phyloP scores from a whole-genome alignment of 73 alveolate genomes.

The Tetrahymena elliotti region DNA sequence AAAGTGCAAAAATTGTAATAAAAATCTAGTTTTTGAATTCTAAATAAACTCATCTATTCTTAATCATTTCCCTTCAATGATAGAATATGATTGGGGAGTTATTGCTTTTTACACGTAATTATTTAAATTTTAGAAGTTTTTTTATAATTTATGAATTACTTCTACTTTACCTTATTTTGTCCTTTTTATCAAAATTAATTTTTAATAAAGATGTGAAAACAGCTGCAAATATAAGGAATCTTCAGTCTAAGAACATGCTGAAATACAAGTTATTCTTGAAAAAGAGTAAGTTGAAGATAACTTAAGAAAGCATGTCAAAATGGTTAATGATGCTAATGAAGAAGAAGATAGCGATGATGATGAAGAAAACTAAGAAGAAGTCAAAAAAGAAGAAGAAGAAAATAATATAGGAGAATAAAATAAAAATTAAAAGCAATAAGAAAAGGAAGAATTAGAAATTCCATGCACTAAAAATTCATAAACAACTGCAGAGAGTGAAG shows the following conservation, averaged over 20 bases:
- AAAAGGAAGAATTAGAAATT: neutral
- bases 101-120: neutral
- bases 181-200: neutral
- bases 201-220: neutral
- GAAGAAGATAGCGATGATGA: neutral
- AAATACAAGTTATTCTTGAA: neutral
- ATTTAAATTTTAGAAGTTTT: neutral
- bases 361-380: neutral
- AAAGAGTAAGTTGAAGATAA: neutral
- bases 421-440: neutral
- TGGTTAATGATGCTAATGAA: neutral
- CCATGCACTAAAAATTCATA: neutral
- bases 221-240: neutral
- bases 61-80: neutral
- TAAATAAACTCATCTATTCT: neutral
- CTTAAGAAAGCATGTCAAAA: neutral
- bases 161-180: neutral
- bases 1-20: neutral
- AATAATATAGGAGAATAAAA: neutral
- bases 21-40: neutral
- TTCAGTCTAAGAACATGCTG: neutral
- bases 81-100: neutral
- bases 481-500: neutral
- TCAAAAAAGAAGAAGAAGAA: neutral
- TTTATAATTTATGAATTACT: neutral